Evolutionary conservation across 768 basidiomycete species (phyloP).

Genomic region (Paxillus involutus): DNA sequence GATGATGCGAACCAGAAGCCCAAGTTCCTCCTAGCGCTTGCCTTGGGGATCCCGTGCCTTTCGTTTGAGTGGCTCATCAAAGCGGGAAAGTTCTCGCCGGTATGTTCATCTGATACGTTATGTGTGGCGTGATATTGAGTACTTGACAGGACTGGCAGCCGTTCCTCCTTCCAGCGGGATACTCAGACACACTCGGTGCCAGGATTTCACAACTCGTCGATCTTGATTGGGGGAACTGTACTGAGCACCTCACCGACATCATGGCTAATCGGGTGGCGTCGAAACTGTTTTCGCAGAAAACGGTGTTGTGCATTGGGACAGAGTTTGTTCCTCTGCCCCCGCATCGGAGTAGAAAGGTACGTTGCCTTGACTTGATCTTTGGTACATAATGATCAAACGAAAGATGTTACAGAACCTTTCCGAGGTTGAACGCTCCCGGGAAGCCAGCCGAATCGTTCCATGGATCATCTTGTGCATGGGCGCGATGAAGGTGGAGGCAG

Average conservation of each 20-base stretch:
- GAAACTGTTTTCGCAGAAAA: slow-evolving; percentile 55
- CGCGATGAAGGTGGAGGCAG: slow-evolving; percentile 66
- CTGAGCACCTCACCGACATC: slow-evolving; percentile 57
- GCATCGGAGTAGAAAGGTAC: slow-evolving; percentile 24
- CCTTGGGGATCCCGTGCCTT: slow-evolving; percentile 84
- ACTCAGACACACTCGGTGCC: slow-evolving; percentile 38
- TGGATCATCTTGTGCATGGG: slow-evolving; percentile 81
- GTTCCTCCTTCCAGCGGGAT: slow-evolving; percentile 58
- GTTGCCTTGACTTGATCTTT: background rate
- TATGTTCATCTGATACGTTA: slow-evolving; percentile 9
- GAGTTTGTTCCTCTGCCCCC: slow-evolving; percentile 50
- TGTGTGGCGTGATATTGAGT: slow-evolving; percentile 10
- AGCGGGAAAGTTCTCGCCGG: slow-evolving; percentile 31
- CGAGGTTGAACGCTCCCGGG: slow-evolving; percentile 33
- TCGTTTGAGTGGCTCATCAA: slow-evolving; percentile 48
- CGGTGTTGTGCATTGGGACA: slow-evolving; percentile 59
- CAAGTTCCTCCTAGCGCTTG: slow-evolving; percentile 81
- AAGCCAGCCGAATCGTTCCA: slow-evolving; percentile 48
- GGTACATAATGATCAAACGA: background rate
- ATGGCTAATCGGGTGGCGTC: slow-evolving; percentile 54
- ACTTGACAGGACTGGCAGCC: slow-evolving; percentile 55
- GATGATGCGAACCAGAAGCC: slow-evolving; percentile 68
- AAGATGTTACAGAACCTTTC: slow-evolving; percentile 16
- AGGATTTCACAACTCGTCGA: slow-evolving; percentile 50
- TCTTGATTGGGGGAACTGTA: slow-evolving; percentile 46